Evolutionary conservation across 768 basidiomycete genomes (phyloP).

Genomic region (Steccherinum ochraceum): DNA sequence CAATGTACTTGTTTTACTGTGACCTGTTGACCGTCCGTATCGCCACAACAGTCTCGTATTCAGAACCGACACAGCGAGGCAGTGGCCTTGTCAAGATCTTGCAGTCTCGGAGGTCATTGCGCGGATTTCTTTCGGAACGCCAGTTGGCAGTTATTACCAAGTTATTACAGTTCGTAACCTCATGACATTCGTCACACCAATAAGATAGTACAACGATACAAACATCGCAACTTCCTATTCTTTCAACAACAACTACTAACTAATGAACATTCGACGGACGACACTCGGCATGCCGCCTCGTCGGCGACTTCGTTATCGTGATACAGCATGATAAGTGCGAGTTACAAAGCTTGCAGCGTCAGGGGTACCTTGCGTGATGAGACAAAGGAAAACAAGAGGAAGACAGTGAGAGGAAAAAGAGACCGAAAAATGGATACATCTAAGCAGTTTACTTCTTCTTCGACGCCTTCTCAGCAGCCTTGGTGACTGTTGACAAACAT

Average conservation of each 20-base stretch:
- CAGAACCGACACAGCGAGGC: no score
- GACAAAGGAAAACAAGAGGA: slow-evolving; percentile 38
- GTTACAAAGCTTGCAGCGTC: slow-evolving; percentile 27
- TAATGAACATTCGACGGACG: slow-evolving; percentile 26
- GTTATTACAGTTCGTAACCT: background rate
- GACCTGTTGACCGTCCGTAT: no score
- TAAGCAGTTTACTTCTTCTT: slow-evolving; percentile 84
- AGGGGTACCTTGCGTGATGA: slow-evolving; percentile 31
- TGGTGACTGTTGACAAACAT: slow-evolving; percentile 53
- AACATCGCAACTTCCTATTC: slow-evolving; percentile 27
- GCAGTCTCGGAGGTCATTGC: no score
- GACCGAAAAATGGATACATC: slow-evolving; percentile 36
- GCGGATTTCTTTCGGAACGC: no score
- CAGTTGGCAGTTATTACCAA: no score
- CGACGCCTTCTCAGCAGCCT: slow-evolving; percentile 93
- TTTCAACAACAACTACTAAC: slow-evolving; percentile 19
- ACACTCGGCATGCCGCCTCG: slow-evolving; percentile 16
- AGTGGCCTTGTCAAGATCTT: no score
- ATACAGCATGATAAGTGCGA: slow-evolving; percentile 26
- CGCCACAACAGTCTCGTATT: background rate
- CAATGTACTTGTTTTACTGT: no score
- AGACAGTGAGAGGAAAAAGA: slow-evolving; percentile 38
- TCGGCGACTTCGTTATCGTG: slow-evolving; percentile 27
- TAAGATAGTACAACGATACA: slow-evolving; percentile 16
- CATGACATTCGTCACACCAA: background rate